These are phyloP conservation scores for Pythium scleroteichum DNA, from an alignment of 352 stramenopile species.

Conservation along the genomic window DNA sequence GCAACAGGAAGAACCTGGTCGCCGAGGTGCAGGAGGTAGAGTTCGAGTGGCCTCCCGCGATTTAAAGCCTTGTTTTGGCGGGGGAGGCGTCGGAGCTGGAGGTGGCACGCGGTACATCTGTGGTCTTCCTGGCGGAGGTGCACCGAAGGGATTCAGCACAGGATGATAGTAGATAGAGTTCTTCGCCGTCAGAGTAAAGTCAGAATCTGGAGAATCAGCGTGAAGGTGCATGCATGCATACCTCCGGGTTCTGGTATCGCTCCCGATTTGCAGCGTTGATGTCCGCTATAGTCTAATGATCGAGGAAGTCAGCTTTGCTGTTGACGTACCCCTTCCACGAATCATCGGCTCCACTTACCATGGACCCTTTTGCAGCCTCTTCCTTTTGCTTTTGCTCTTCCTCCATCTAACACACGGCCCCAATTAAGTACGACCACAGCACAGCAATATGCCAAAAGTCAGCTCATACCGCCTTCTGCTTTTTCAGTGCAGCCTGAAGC, in stretches of 20 bases:
- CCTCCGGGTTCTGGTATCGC: slow-evolving; percentile 73
- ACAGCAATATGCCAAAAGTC: no score
- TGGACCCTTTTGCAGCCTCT: slow-evolving; percentile 28
- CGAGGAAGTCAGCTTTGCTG: no score
- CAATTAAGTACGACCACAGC: background rate
- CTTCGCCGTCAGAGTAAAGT: slow-evolving; percentile 19
- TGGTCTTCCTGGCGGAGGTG: slow-evolving; percentile 58
- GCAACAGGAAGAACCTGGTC: slow-evolving; percentile 1
- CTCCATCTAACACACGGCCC: slow-evolving; percentile 32
- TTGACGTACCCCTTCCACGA: no score
- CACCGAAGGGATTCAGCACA: slow-evolving; percentile 76
- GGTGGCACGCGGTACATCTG: slow-evolving; percentile 58
- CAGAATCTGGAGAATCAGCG: no score
- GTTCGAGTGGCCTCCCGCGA: background rate
- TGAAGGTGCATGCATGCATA: no score
- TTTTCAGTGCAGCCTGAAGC: slow-evolving; percentile 65
- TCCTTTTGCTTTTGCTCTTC: slow-evolving; percentile 45
- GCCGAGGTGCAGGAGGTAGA: slow-evolving; percentile 16
- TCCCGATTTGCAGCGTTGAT: slow-evolving; percentile 55
- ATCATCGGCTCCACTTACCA: slow-evolving; percentile 31
- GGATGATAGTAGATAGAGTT: slow-evolving; percentile 85
- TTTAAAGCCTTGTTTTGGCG: background rate
- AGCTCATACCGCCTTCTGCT: slow-evolving; percentile 51
- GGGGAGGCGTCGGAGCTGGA: slow-evolving; percentile 1
- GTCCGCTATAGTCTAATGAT: slow-evolving; percentile 49